Base-by-base conservation (phyloP, 805 yeast species). In the Wickerhamiella galacta region DNA sequence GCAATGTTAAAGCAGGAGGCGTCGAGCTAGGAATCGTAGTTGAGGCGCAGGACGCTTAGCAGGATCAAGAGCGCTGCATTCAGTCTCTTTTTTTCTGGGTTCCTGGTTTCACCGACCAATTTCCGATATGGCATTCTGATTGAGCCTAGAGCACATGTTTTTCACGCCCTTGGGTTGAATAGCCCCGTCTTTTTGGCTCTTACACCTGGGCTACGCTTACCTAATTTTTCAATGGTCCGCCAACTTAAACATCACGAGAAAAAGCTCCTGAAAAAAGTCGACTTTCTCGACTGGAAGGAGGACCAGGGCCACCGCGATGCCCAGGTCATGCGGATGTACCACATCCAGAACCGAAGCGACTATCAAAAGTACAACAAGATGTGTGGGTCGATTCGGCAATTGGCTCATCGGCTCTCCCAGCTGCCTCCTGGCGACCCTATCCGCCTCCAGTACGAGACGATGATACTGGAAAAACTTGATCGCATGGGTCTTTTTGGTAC, bases 201-300 rank as follows among this genome's bases (percentile, higher is more conserved):
- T n/a, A 20, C 6, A 20, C 22, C 22, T 20, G 6, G 22, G 22
- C 22, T 20, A 6, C 9, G 10, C 18, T n/a, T n/a, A 27, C 20
- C 9, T 17, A 6, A n/a, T 18, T 8, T 9, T 9, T 17, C 26
- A 14, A 46, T 46, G 51, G 49, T 48, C 26, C 43, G 98, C 56
- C 66, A 79, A 46, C 68, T 90, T 39, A 90, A 90, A 56, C 82
- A 79, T 60, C 98, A 90, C 57, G 98, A 90, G 68, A 77, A 80
- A 65, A 85, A 83, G 58, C 71, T 90, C 48, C 69, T 90, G 48
- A 83, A 79, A 63, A 90, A 90, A 57, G 96, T 90, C 33, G 95
- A 90, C 52, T 82, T 90, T 60, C 78, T 82, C 32, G 92, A 90
- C 55, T 90, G 96, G 95, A 90, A 90, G 55, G 93, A 82, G 48